phyloP scores from a whole-genome alignment of 257 asterid species.

The Solanum chmielewskii region DNA sequence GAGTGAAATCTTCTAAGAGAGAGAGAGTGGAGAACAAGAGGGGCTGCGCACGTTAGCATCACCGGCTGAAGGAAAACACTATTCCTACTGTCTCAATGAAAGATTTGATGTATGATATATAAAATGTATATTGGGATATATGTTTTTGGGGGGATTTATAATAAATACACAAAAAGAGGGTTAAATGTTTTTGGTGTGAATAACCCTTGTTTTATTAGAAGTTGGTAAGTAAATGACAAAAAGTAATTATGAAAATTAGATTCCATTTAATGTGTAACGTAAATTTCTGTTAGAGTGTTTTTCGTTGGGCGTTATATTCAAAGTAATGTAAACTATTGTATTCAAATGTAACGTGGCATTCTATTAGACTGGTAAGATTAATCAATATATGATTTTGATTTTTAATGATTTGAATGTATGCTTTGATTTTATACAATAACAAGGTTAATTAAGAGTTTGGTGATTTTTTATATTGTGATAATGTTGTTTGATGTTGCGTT shows the following conservation, averaged over 20 bases:
- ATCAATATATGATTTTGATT: background rate
- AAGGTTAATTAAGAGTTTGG: background rate
- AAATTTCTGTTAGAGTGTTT: accelerated
- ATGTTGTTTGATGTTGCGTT: background rate
- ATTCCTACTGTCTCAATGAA: background rate
- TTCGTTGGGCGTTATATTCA: background rate
- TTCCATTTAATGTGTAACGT: background rate
- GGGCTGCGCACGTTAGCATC: background rate
- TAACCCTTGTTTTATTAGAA: background rate
- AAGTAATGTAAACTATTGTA: background rate
- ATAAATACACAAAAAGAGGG: background rate
- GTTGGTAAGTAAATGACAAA: background rate
- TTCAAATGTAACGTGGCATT: background rate
- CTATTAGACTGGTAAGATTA: background rate
- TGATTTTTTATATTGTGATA: background rate
- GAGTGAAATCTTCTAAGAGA: background rate
- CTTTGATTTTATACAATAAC: background rate
- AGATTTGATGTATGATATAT: background rate
- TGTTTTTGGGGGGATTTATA: background rate
- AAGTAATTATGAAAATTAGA: background rate
- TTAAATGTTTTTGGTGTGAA: background rate
- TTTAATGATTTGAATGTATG: background rate
- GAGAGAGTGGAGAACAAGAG: background rate
- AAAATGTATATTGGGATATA: background rate
- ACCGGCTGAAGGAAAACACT: background rate